Conservation (phyloP, 2,329 filamentous ascomycete species). For the Colletotrichum viniferum region DNA sequence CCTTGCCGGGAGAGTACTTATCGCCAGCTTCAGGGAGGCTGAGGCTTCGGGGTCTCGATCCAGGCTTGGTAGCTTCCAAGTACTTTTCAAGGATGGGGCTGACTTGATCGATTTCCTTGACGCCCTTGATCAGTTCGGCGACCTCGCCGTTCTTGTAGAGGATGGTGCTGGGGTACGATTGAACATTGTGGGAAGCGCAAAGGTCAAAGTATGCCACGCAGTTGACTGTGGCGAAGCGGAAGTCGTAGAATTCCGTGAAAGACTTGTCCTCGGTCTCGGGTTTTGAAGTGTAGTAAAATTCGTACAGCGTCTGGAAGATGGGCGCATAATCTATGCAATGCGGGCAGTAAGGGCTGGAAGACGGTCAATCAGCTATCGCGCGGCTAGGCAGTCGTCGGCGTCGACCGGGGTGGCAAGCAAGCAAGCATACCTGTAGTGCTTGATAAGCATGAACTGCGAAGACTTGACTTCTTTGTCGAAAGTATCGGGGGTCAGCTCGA, state of each 20-base stretch:
- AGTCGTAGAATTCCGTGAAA: conserved; percentile 86
- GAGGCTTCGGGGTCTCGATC: conserved; percentile 72
- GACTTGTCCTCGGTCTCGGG: conserved; percentile 60
- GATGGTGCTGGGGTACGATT: conserved; percentile 76
- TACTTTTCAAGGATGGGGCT: conserved; percentile 75
- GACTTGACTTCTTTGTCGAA: conserved; percentile 61
- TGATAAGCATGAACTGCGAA: conserved; percentile 58
- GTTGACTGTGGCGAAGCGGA: conserved; percentile 85
- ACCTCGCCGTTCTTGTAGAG: conserved; percentile 81
- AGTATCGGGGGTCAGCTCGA: conserved; percentile 62
- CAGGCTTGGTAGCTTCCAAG: conserved; percentile 80
- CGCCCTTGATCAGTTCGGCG: conserved; percentile 67
- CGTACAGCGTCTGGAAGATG: conserved; percentile 89
- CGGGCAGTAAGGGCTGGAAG: conserved; percentile 60
- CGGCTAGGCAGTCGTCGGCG: background rate
- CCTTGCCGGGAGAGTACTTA: conserved; percentile 42
- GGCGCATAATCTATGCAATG: conserved; percentile 85
- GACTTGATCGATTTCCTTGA: conserved; percentile 69
- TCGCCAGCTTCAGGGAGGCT: conserved; percentile 76
- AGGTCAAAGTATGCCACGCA: conserved; percentile 83
- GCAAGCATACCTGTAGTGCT: conserved; percentile 68
- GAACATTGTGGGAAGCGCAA: conserved; percentile 71
- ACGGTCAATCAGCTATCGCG: background rate
- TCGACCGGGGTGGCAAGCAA: background rate
- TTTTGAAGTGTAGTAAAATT: conserved; percentile 91